Conservation (phyloP, 2,329 filamentous ascomycete species). For the Dactylonectria macrodidyma region DNA sequence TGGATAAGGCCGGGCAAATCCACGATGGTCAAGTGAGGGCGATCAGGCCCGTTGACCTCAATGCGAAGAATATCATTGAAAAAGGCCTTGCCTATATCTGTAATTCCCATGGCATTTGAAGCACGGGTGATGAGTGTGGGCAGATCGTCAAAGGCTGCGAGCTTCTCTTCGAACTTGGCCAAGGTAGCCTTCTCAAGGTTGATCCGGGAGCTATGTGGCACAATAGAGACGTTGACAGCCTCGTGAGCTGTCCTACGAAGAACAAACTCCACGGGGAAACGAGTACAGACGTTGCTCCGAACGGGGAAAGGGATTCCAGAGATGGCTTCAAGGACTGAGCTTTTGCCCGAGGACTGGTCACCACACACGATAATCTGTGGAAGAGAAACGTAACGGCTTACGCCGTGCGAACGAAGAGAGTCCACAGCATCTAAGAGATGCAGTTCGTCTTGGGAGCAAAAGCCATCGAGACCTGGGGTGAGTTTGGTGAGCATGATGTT, state of each 20-base stretch:
- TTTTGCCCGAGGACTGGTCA: constrained; percentile 75
- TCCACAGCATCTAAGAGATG: neutral
- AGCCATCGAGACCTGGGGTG: neutral
- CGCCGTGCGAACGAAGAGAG: neutral
- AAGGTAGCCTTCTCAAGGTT: constrained; percentile 43
- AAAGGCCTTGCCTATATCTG: constrained; percentile 55
- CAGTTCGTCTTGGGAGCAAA: neutral
- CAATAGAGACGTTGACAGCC: constrained; percentile 53
- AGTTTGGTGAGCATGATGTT: neutral
- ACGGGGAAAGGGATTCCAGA: constrained; percentile 72
- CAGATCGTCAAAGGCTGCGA: constrained; percentile 36
- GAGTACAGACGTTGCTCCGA: constrained; percentile 72
- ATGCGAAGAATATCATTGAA: constrained; percentile 64
- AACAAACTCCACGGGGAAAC: constrained; percentile 74
- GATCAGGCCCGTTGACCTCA: constrained; percentile 63
- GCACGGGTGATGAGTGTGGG: constrained; percentile 57
- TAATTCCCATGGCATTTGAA: constrained; percentile 65
- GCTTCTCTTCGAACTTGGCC: constrained; percentile 42
- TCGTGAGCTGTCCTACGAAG: constrained; percentile 57
- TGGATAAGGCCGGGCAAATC: constrained; percentile 72
- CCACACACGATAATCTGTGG: constrained; percentile 64
- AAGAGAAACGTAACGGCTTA: neutral
- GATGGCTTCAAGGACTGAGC: constrained; percentile 75
- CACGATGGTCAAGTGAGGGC: constrained; percentile 71
- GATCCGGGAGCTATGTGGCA: constrained; percentile 49